phyloP scores from a whole-genome alignment of 306 rosid species.

The Cucumis hystrix region DNA sequence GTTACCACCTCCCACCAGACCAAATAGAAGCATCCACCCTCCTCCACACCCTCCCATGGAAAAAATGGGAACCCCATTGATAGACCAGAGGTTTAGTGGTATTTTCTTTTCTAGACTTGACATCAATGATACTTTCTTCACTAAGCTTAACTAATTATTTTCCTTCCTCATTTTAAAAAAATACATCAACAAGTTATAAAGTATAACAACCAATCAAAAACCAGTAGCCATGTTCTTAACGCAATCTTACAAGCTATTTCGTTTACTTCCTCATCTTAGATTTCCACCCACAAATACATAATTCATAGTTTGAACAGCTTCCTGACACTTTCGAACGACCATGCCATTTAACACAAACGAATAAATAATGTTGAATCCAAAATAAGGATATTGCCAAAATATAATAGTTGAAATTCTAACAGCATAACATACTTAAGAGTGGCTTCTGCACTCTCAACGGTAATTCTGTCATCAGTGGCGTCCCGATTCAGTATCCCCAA shows the following conservation, averaged over 20 bases:
- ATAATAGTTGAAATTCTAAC: background rate
- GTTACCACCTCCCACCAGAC: too few relatives aligned
- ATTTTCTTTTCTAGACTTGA: background rate
- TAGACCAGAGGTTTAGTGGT: background rate
- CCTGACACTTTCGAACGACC: background rate
- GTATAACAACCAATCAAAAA: background rate
- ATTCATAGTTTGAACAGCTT: background rate
- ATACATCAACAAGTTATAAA: background rate
- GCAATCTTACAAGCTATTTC: background rate
- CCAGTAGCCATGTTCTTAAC: background rate
- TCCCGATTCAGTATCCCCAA: conserved; percentile 79
- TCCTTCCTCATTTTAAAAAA: background rate
- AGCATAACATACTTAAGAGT: conserved; percentile 54
- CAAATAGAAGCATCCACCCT: too few relatives aligned
- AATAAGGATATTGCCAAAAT: background rate
- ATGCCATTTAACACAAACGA: background rate
- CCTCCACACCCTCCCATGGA: too few relatives aligned
- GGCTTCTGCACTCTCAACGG: conserved; percentile 88
- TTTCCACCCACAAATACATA: background rate
- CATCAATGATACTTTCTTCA: background rate
- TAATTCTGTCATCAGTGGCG: conserved; percentile 78
- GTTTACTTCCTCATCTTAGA: background rate
- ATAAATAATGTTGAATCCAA: background rate
- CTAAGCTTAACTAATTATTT: background rate
- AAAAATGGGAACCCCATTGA: background rate